Evolutionary conservation across 2,329 filamentous ascomycete species (phyloP), one percentile per base, ranked within the genome.

Genomic region (Verruconis gallopava): DNA sequence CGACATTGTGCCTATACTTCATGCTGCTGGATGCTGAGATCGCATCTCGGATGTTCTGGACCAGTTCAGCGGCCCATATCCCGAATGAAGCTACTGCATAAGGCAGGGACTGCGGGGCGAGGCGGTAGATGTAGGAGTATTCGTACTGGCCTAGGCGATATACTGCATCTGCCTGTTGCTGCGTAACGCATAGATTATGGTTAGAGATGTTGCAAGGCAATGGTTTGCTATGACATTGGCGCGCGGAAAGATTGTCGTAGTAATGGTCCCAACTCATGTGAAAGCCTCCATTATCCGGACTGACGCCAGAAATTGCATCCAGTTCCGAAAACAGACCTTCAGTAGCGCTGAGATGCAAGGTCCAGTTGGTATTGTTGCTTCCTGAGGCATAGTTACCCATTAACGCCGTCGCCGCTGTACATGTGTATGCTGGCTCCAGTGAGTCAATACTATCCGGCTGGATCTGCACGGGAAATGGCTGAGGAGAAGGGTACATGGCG

Each of bases 131-230:
- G 53, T 79, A 81, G 12, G 72, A 78, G 63, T 91, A 91, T 58
- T 91, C 85, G 67, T 81, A 89, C 50, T 86, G 70, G 0, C 83
- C 84, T 1, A 88, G 59, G 5, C 84, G 72, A 56, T 85, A 89
- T 5, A 88, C 82, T 1, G 71, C 61, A 44, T 89, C 67, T 2
- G 81, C 78, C 34, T 77, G 63, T 0, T 62, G 57, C 50, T 77
- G 75, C 2, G 71, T 71, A 32, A 88, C 63, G 53, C 84, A 89
- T 11, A 17, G 17, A 32, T 15, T 17, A 5, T 34, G n/a, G 18
- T 30, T 30, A 0, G 21, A 21, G 18, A 18, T 14, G 11, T 13
- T 20, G 61, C 83, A 89, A 0, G 83, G 84, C 0, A 88, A 64
- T 0, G 81, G 73, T 52, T 81, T 83, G 14, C 59, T 64, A 54